Conservation (phyloP, 208 protist genomes). For the Acanthamoeba royreba region DNA sequence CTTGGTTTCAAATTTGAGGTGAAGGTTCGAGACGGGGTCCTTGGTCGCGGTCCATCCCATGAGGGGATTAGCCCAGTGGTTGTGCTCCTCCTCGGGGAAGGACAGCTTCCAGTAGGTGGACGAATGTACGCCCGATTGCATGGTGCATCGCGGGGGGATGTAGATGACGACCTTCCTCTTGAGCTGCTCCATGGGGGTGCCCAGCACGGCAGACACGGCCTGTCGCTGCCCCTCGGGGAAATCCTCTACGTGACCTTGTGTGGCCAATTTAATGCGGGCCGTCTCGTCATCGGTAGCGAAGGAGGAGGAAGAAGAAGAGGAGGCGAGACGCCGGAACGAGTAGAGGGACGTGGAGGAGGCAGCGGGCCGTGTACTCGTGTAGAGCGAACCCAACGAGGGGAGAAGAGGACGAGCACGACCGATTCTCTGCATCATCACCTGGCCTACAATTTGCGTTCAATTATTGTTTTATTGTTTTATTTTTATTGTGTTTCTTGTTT, state of each 20-base stretch:
- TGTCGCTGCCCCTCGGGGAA: not conserved
- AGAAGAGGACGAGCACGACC: too few species aligned
- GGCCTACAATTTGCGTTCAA: too few species aligned
- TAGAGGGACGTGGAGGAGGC: too few species aligned
- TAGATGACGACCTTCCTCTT: not conserved
- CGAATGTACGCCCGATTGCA: not conserved
- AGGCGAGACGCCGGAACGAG: too few species aligned
- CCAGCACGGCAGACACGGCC: not conserved
- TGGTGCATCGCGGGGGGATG: not conserved
- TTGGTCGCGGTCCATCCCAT: not conserved
- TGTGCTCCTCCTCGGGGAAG: not conserved
- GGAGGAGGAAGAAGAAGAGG: too few species aligned
- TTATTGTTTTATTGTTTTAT: too few species aligned
- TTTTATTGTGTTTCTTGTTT: too few species aligned
- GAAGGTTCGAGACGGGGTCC: not conserved
- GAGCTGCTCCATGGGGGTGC: not conserved
- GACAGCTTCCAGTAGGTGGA: not conserved
- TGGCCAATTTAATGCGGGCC: too few species aligned
- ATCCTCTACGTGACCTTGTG: not conserved
- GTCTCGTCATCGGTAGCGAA: too few species aligned
- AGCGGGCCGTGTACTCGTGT: too few species aligned
- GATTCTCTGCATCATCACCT: too few species aligned
- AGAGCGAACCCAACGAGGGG: too few species aligned
- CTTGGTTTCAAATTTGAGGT: not conserved
- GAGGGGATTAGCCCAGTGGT: not conserved